Conservation (phyloP, 2,329 filamentous ascomycete species). For the Ophiostoma populinum region DNA sequence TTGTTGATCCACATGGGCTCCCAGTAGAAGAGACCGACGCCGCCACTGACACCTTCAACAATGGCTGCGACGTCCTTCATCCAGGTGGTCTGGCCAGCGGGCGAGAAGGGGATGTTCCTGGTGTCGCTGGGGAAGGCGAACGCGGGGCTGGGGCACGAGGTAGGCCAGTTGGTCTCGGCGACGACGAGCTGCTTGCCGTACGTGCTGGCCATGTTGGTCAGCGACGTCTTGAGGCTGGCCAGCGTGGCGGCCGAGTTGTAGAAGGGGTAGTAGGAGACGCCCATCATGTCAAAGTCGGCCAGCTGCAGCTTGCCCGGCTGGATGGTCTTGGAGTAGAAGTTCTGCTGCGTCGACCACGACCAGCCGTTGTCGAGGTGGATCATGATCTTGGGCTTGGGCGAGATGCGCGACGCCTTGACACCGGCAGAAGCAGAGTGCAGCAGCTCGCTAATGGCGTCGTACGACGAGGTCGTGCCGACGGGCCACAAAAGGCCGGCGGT, state of each 20-base stretch:
- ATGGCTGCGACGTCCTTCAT: no score
- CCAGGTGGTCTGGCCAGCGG: no score
- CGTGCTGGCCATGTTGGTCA: conserved; percentile 39
- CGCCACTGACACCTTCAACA: no score
- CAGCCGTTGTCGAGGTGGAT: conserved; percentile 63
- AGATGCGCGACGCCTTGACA: conserved; percentile 47
- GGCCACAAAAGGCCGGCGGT: conserved; percentile 49
- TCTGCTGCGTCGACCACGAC: conserved; percentile 48
- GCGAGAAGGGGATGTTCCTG: no score
- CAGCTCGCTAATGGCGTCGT: conserved; percentile 39
- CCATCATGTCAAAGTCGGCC: conserved; percentile 52
- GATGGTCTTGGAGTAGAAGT: conserved; percentile 39
- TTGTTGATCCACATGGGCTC: no score
- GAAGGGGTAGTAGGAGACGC: conserved; percentile 59
- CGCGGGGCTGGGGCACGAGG: conserved; percentile 37
- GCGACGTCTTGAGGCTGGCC: conserved; percentile 31
- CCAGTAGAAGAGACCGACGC: no score
- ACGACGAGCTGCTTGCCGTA: conserved; percentile 53
- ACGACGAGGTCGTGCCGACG: conserved; percentile 34
- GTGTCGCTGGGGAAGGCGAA: conserved; percentile 46
- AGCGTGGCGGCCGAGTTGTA: conserved; percentile 44
- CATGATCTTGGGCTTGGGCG: conserved; percentile 30
- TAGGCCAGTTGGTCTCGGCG: conserved; percentile 56
- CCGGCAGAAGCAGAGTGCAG: conserved; percentile 47
- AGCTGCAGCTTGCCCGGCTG: conserved; percentile 7